These are phyloP conservation scores for Rhodofomes roseus DNA, from an alignment of 1,284 basidiomycete species.

Conservation along the genomic window DNA sequence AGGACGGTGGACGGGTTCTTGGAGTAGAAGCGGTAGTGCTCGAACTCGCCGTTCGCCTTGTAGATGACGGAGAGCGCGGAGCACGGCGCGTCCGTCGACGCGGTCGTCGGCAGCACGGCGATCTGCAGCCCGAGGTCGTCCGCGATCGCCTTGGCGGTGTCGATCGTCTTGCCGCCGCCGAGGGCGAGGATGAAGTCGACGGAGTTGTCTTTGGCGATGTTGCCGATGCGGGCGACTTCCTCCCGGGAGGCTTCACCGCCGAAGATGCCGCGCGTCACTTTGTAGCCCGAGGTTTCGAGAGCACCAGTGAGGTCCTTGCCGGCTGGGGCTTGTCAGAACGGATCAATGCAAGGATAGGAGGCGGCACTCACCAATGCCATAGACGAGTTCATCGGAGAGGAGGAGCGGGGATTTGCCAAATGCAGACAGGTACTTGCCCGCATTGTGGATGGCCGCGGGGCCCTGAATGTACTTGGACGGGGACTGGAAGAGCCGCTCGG, in stretches of 20 bases:
- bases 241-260: constrained; percentile 30
- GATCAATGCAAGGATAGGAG: neutral
- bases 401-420: constrained; percentile 28
- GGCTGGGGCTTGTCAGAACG: constrained; percentile 13
- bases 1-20: constrained; percentile 31
- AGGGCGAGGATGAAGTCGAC: constrained; percentile 32
- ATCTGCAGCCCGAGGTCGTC: constrained; percentile 25
- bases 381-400: constrained; percentile 29
- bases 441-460: constrained; percentile 32
- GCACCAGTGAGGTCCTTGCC: constrained; percentile 27
- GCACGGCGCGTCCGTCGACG: constrained; percentile 34
- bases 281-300: constrained; percentile 24
- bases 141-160: constrained; percentile 30
- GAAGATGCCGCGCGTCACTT: constrained; percentile 25
- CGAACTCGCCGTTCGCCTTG: constrained; percentile 30
- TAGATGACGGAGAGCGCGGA: constrained; percentile 33
- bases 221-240: constrained; percentile 26
- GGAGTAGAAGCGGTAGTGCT: constrained; percentile 31
- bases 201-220: constrained; percentile 16
- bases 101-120: constrained; percentile 31
- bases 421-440: constrained; percentile 26
- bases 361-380: constrained; percentile 26
- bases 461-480: constrained; percentile 36
- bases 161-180: constrained; percentile 33
- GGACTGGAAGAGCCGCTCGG: constrained; percentile 32